Percentiles rank a stretch among this genome's conserved stretches.
These are phyloP conservation scores for Xylariales sp. DNA, from an alignment of 2,329 filamentous ascomycete genomes.

Conservation along the genomic window DNA sequence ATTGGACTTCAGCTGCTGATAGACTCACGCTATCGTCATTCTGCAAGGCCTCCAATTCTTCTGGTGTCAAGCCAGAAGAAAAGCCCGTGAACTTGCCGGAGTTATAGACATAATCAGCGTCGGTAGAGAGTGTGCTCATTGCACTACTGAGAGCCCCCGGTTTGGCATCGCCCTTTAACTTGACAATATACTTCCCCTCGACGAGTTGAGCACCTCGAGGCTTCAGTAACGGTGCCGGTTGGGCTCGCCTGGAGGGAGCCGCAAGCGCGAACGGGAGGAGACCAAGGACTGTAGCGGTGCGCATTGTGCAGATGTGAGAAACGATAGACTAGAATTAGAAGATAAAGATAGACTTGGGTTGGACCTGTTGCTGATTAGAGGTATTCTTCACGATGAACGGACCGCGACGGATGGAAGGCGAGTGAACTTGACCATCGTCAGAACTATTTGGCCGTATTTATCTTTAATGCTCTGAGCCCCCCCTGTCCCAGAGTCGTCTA, in stretches of 20 bases:
- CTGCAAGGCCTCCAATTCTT: constrained; percentile 36
- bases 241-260: constrained; percentile 25
- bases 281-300: constrained; percentile 17
- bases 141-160: constrained; percentile 27
- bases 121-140: constrained; percentile 19
- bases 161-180: constrained; percentile 32
- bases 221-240: constrained; percentile 25
- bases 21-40: constrained; percentile 34
- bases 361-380: too few species aligned
- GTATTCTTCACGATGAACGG: too few species aligned
- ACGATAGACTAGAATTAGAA: background rate
- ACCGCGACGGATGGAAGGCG: too few species aligned
- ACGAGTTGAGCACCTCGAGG: constrained; percentile 24
- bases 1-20: background rate
- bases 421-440: too few species aligned
- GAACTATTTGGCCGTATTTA: too few species aligned
- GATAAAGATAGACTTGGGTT: background rate
- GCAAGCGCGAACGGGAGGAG: constrained; percentile 25
- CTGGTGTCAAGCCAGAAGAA: constrained; percentile 35
- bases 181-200: constrained; percentile 41
- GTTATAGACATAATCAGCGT: constrained; percentile 28
- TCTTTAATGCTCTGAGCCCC: too few species aligned
- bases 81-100: constrained; percentile 36
- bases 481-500: too few species aligned
- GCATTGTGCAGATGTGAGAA: constrained; percentile 18